Evolutionary conservation across 805 yeast genomes (phyloP).

Genomic region (Lachancea sp.): DNA sequence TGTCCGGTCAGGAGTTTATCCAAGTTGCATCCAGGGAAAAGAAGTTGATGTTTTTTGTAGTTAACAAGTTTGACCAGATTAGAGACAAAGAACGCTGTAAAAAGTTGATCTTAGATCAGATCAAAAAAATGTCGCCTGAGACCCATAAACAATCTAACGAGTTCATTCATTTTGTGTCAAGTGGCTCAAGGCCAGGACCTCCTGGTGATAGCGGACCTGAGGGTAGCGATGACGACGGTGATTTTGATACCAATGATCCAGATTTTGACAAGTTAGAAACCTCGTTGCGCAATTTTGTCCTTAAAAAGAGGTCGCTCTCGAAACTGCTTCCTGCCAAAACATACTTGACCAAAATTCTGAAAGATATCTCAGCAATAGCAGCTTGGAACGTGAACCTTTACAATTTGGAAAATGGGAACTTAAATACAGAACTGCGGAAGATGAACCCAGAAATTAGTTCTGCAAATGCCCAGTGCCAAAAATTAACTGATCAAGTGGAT

Average conservation of each 20-base stretch:
- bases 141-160: conserved; percentile 83
- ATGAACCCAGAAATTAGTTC: conserved; percentile 61
- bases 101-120: conserved; percentile 73
- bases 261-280: conserved; percentile 82
- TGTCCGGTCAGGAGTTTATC: conserved; percentile 90
- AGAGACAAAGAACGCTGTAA: conserved; percentile 74
- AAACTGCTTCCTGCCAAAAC: conserved; percentile 90
- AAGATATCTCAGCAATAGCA: conserved; percentile 58
- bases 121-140: conserved; percentile 79
- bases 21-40: conserved; percentile 87
- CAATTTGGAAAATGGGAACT: conserved; percentile 41
- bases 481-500: conserved; percentile 54
- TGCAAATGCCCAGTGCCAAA: conserved; percentile 44
- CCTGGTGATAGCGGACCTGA: conserved; percentile 34
- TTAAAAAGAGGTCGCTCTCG: conserved; percentile 83
- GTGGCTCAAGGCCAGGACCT: conserved; percentile 43
- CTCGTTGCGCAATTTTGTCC: conserved; percentile 73
- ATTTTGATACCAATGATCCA: conserved; percentile 40
- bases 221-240: conserved; percentile 28
- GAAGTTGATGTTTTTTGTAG: conserved; percentile 87
- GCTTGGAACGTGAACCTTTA: conserved; percentile 55
- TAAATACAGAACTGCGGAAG: conserved; percentile 44
- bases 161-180: conserved; percentile 87
- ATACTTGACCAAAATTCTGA: conserved; percentile 62
- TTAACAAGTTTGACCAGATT: conserved; percentile 85